Base-by-base conservation (phyloP, 768 basidiomycete species). In the Auricularia sp. region DNA sequence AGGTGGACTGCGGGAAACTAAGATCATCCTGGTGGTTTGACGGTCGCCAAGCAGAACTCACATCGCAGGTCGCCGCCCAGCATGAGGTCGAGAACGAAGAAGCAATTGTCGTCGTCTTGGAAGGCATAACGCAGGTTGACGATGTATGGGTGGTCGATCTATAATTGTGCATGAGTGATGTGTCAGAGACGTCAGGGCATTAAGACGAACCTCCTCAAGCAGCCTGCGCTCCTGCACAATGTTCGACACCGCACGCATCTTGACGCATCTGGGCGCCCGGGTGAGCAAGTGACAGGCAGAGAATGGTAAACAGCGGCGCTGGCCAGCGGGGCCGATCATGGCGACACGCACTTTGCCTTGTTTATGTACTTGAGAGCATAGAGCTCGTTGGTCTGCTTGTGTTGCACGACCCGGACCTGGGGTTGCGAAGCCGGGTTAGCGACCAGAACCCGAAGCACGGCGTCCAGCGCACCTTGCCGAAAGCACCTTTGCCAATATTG, bases 311-410 rank as follows among this genome's bases (percentile, higher is more conserved):
- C 2, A 29, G 29, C 29, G 2, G 29, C 29, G 29, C 29, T 29
- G 75, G 75, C 34, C 75, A 75, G 44, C 71, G 73, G 18, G 75
- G 66, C 21, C 76, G 74, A 66, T 74, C 75, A 67, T 75, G 75
- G 56, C 29, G 24, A 7, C 10, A 18, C 56, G 5, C 29, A 59
- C 56, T 96, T 95, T 51, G 90, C 75, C 76, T 99, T 99, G 81
- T 98, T 98, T 77, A 99, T 99, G 78, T 99, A 99, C 76, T 99
- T 99, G 75, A 99, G 86, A 4, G 97, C 97, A 71, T 94, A 98
- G 56, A 99, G 82, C 18, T 94, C 90, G 67, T 92, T 89, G n/a
- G 94, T 91, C 75, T 98, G 92, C 74, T 98, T 99, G 80, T 98
- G 97, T 76, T 99, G 96, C 6, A 99, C 97, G 66, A 99, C 96